Conservation (phyloP, 441 rosid species). For the Pelargonium australe region DNA sequence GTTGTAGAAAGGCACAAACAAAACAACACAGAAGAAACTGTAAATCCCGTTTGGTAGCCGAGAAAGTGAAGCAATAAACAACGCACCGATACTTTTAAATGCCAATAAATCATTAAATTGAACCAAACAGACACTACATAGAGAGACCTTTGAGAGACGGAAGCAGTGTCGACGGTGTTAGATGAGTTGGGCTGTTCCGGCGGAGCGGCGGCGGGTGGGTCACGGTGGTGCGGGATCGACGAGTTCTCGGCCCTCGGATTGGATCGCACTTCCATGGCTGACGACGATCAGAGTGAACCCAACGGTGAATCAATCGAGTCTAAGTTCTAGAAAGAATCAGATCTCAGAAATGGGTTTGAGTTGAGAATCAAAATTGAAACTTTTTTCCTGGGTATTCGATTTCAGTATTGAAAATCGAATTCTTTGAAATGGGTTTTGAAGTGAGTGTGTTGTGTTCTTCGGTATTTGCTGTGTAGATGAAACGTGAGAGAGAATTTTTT, state of each 20-base stretch:
- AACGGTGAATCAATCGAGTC: neutral
- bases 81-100: neutral
- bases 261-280: conserved; percentile 41
- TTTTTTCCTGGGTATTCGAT: neutral
- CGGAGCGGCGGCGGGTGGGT: conserved; percentile 23
- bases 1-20: neutral
- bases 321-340: no score
- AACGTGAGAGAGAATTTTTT: no score
- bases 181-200: conserved; percentile 38
- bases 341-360: neutral
- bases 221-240: conserved; percentile 17
- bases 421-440: neutral
- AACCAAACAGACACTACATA: conserved; percentile 10
- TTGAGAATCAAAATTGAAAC: neutral
- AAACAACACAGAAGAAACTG: no score
- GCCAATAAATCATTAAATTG: neutral
- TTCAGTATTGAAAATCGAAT: neutral
- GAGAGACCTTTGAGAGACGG: conserved; percentile 47
- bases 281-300: neutral
- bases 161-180: conserved; percentile 35
- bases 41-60: no score
- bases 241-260: conserved; percentile 37
- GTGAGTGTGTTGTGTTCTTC: neutral
- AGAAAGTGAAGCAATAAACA: neutral
- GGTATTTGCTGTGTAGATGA: neutral